Conservation (phyloP, 1,284 basidiomycete species). For the Trichosporon ovoides region DNA sequence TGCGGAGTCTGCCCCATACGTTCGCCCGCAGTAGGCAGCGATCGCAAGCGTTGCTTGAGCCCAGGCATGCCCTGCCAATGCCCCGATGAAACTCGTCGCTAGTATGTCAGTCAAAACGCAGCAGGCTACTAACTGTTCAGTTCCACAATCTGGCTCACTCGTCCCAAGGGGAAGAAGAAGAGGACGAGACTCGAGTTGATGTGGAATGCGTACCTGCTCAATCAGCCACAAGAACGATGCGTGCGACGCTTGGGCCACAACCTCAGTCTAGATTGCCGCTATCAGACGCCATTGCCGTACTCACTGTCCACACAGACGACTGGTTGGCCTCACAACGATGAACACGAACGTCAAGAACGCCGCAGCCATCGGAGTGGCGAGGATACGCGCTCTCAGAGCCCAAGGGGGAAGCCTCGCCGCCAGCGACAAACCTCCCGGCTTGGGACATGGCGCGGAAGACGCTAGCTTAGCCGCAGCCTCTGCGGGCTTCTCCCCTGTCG, state of each 20-base stretch:
- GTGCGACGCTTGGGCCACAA: not conserved
- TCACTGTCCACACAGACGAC: constrained; percentile 34
- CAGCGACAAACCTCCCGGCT: not conserved
- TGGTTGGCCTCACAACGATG: constrained; percentile 34
- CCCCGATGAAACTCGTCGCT: constrained; percentile 26
- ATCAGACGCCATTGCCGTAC: constrained; percentile 11
- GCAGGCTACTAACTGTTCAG: constrained; percentile 28
- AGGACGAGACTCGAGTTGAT: constrained; percentile 42
- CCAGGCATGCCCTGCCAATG: constrained; percentile 38
- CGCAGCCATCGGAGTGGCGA: constrained; percentile 15
- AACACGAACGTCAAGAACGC: constrained; percentile 36
- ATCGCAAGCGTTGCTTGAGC: constrained; percentile 36
- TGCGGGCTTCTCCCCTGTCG: not conserved
- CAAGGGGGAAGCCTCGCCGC: constrained; percentile 13
- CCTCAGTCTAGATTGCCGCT: not conserved
- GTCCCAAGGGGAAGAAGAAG: constrained; percentile 48
- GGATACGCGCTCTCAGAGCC: constrained; percentile 8
- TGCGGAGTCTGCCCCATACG: constrained; percentile 31
- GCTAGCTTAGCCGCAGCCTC: not conserved
- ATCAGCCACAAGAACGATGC: not conserved
- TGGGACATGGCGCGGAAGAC: not conserved
- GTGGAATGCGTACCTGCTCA: constrained; percentile 43
- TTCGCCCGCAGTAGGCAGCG: constrained; percentile 31
- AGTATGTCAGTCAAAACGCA: not conserved
- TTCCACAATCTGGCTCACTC: constrained; percentile 42